Percentiles rank a stretch among this genome's conserved stretches.
phyloP scores from a whole-genome alignment of 164 flowering plant genomes.

The Vitis amurensis region DNA sequence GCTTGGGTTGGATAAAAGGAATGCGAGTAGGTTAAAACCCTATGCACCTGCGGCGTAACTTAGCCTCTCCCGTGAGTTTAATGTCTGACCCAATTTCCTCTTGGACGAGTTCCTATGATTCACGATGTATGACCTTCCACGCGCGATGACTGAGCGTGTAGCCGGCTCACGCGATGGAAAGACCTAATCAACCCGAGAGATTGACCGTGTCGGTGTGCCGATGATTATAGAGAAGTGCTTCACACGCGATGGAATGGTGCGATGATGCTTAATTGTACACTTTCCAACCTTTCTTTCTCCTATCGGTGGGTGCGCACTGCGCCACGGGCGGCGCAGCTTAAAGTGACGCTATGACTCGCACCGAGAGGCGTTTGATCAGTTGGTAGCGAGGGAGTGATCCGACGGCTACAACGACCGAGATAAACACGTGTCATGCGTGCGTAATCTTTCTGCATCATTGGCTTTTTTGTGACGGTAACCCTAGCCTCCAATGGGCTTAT shows the following conservation, averaged over 20 bases:
- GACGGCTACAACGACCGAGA: not conserved
- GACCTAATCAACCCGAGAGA: too few relatives aligned
- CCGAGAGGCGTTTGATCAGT: too few relatives aligned
- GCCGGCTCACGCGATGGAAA: too few relatives aligned
- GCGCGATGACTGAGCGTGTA: not conserved
- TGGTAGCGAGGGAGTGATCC: too few relatives aligned
- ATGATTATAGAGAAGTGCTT: too few relatives aligned
- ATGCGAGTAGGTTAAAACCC: slow-evolving; percentile 1
- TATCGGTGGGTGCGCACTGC: slow-evolving; percentile 10
- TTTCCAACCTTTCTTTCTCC: not conserved
- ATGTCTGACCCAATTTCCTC: slow-evolving; percentile 1
- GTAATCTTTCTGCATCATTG: not conserved
- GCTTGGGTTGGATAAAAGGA: not conserved
- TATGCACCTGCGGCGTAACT: slow-evolving; percentile 10
- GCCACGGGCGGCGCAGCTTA: slow-evolving; percentile 14
- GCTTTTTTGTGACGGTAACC: not conserved
- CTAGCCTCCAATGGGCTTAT: not conserved
- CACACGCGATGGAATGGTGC: not conserved
- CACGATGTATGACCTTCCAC: not conserved
- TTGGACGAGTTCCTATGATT: not conserved
- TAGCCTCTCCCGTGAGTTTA: not conserved
- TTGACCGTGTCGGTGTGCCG: too few relatives aligned
- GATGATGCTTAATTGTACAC: too few relatives aligned
- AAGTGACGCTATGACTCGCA: slow-evolving; percentile 2
- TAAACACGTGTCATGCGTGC: not conserved